Evolutionary conservation across 108 stramenopile genomes (phyloP).

Genomic region (Craspedostauros australis): DNA sequence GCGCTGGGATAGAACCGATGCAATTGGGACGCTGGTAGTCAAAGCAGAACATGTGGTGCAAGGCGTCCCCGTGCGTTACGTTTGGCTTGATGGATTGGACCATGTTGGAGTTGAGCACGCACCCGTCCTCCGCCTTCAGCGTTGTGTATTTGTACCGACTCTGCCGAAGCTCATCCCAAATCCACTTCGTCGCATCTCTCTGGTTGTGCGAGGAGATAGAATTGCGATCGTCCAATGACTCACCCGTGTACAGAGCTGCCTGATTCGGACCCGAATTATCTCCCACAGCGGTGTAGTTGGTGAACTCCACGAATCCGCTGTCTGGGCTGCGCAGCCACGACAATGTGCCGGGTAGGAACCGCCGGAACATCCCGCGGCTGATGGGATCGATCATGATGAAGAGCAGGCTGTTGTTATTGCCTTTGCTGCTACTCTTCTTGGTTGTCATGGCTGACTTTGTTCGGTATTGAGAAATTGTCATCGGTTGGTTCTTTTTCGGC

Average conservation of each 20-base stretch:
- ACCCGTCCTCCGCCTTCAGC: slow-evolving; percentile 48
- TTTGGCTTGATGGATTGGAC: slow-evolving; percentile 38
- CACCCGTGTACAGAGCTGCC: slow-evolving; percentile 41
- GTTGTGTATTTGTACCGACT: slow-evolving; percentile 27
- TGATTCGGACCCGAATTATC: slow-evolving; percentile 57
- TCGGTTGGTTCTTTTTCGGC: no score
- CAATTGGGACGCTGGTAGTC: slow-evolving; percentile 49
- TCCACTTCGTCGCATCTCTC: slow-evolving; percentile 23
- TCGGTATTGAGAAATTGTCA: no score
- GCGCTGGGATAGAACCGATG: slow-evolving; percentile 28
- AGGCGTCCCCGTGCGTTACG: slow-evolving; percentile 34
- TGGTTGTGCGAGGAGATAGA: slow-evolving; percentile 2
- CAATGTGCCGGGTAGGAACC: no score
- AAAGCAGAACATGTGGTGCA: slow-evolving; percentile 41
- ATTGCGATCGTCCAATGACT: slow-evolving; percentile 17
- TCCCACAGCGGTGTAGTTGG: slow-evolving; percentile 38
- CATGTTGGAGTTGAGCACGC: slow-evolving; percentile 50
- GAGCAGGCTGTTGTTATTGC: slow-evolving; percentile 26
- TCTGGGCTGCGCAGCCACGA: slow-evolving; percentile 28
- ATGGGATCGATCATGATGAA: slow-evolving; percentile 48
- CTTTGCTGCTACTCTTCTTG: not conserved
- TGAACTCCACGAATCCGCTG: slow-evolving; percentile 27
- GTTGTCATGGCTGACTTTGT: not conserved
- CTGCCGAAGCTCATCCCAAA: slow-evolving; percentile 41
- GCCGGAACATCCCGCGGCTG: no score